Evolutionary conservation across 2,329 filamentous ascomycete genomes (phyloP).

Genomic region (Hypoxylon sp.): DNA sequence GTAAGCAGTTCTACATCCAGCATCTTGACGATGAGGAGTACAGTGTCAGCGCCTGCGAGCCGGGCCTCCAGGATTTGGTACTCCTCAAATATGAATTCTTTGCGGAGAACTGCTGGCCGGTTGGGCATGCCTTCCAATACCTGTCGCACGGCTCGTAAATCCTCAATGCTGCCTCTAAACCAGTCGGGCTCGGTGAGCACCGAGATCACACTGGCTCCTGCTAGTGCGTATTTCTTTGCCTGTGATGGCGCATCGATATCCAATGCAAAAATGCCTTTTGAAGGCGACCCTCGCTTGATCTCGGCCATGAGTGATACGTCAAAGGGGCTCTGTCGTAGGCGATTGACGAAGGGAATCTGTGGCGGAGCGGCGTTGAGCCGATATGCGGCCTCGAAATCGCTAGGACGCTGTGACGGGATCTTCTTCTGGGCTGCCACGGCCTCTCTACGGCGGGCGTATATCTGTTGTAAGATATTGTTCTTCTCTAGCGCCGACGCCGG

Average conservation of each 20-base stretch:
- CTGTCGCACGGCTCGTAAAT: constrained; percentile 86
- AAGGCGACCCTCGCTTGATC: constrained; percentile 96
- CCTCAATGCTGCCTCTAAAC: constrained; percentile 99
- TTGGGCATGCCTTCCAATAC: constrained; percentile 92
- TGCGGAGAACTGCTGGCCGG: constrained; percentile 89
- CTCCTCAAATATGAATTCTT: constrained; percentile 98
- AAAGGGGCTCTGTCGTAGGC: constrained; percentile 84
- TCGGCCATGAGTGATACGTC: constrained; percentile 96
- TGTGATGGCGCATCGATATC: constrained; percentile 89
- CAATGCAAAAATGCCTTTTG: constrained; percentile 92
- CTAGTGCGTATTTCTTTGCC: constrained; percentile 89
- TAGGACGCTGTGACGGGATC: constrained; percentile 84
- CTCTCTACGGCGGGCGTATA: constrained; percentile 83
- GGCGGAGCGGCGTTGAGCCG: constrained; percentile 87
- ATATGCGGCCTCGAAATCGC: constrained; percentile 88
- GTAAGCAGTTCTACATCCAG: constrained; percentile 79
- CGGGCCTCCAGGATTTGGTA: constrained; percentile 97
- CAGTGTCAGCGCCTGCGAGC: constrained; percentile 91
- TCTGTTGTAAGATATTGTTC: constrained; percentile 88
- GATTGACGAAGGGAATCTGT: constrained; percentile 80
- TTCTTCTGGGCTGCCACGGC: constrained; percentile 84
- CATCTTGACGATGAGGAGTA: constrained; percentile 99
- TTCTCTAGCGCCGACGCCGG: constrained; percentile 65
- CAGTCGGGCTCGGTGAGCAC: constrained; percentile 98
- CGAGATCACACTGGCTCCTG: constrained; percentile 95